phyloP scores from a whole-genome alignment of 2,329 filamentous ascomycete genomes.

The Xylariaceae sp. region DNA sequence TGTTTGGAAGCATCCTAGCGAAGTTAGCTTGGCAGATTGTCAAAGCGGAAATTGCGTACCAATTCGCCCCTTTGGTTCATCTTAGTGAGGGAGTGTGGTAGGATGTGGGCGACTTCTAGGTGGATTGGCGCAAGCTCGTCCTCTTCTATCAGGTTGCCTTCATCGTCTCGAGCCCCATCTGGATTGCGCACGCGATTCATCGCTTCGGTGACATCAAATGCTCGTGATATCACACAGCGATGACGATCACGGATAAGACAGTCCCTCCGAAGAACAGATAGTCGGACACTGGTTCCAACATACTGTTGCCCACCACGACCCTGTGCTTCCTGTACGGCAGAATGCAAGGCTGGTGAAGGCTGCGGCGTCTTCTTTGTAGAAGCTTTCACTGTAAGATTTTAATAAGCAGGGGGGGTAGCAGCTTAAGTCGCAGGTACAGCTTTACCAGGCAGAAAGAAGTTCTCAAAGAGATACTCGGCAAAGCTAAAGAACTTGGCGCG shows the following conservation, averaged over 20 bases:
- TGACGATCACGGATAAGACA: constrained; percentile 30
- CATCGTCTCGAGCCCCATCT: constrained; percentile 23
- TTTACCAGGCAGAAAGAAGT: constrained; percentile 28
- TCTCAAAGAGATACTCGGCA: constrained; percentile 26
- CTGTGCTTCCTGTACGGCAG: constrained; percentile 20
- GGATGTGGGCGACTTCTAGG: constrained; percentile 10
- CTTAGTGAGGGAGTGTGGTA: constrained; percentile 11
- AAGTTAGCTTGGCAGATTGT: constrained; percentile 9
- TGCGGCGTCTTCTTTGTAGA: constrained; percentile 25
- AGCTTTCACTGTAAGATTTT: constrained; percentile 24
- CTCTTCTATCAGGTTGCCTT: constrained; percentile 19
- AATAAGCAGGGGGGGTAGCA: constrained; percentile 5
- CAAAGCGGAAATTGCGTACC: constrained; percentile 1
- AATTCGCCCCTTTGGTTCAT: neutral
- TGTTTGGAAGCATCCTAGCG: constrained; percentile 25
- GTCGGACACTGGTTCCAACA: constrained; percentile 21
- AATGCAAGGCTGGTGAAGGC: constrained; percentile 23
- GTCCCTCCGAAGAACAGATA: constrained; percentile 23
- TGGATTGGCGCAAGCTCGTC: neutral
- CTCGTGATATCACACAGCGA: constrained; percentile 28
- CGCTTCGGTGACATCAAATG: constrained; percentile 20
- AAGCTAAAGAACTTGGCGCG: constrained; percentile 19
- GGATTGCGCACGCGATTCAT: constrained; percentile 1
- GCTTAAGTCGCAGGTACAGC: constrained; percentile 1
- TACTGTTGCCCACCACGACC: constrained; percentile 13